A percentile compares a stretch with the other conserved stretches of the same genome.
Evolutionary conservation across 306 rosid genomes (phyloP).

Genomic region (Vigna radiata): DNA sequence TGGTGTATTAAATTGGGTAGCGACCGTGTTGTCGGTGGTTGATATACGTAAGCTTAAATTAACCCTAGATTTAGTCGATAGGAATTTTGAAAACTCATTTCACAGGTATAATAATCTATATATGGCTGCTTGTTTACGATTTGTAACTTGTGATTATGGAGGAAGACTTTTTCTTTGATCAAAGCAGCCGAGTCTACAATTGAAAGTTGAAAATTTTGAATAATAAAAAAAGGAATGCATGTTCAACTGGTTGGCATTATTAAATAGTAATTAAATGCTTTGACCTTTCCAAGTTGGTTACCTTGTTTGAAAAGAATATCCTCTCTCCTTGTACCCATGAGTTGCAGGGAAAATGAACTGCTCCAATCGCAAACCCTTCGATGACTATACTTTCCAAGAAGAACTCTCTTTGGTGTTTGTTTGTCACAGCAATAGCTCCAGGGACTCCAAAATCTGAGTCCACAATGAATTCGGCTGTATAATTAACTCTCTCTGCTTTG

Average conservation of each 20-base stretch:
- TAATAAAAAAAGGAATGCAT: neutral
- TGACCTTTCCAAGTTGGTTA: conserved; percentile 40
- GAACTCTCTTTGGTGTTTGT: conserved; percentile 81
- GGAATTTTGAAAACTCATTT: conserved; percentile 16
- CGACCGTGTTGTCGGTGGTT: conserved; percentile 22
- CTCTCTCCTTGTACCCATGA: conserved; percentile 80
- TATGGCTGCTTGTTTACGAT: conserved; percentile 16
- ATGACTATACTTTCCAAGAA: conserved; percentile 73
- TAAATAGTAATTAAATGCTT: neutral
- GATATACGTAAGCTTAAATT: neutral
- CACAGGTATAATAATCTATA: neutral
- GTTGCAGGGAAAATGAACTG: conserved; percentile 83
- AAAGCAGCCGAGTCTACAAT: neutral
- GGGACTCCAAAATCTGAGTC: conserved; percentile 76
- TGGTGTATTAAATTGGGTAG: conserved; percentile 14
- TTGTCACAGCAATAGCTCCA: conserved; percentile 75
- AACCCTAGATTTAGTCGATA: neutral
- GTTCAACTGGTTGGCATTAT: conserved; percentile 16
- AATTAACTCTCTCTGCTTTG: conserved; percentile 69
- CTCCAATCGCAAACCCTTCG: conserved; percentile 78
- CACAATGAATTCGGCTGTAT: conserved; percentile 76
- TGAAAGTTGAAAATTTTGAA: neutral
- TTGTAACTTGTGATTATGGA: conserved; percentile 17
- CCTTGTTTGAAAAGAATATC: conserved; percentile 84
- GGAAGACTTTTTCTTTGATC: conserved; percentile 7